phyloP scores from a whole-genome alignment of 352 stramenopile genomes.

The Phytophthora palmivora region DNA sequence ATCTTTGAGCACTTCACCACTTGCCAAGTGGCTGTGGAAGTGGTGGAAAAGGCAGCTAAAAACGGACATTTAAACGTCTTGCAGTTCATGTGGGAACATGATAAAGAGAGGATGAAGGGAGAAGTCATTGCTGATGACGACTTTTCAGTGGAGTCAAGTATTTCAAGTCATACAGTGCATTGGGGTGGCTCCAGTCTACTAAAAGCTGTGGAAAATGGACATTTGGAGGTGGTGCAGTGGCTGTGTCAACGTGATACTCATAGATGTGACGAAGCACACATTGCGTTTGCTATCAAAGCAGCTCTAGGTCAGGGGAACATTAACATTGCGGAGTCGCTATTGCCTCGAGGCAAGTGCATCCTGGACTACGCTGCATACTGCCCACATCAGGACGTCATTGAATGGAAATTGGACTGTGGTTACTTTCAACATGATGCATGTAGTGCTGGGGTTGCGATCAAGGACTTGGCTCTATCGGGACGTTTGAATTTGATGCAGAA shows the following conservation, averaged over 20 bases:
- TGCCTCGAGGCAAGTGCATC: constrained; percentile 21
- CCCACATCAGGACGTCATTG: constrained; percentile 19
- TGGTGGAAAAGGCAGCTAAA: constrained; percentile 16
- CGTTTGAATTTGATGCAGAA: constrained; percentile 26
- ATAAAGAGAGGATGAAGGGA: neutral
- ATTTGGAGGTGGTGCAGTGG: constrained; percentile 10
- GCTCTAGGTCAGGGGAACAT: constrained; percentile 6
- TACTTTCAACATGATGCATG: constrained; percentile 18
- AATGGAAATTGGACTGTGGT: constrained; percentile 21
- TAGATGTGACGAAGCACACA: constrained; percentile 5
- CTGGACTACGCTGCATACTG: constrained; percentile 23
- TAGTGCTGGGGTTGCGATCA: constrained; percentile 17
- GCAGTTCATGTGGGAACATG: constrained; percentile 14
- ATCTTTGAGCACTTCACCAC: constrained; percentile 16
- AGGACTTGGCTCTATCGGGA: constrained; percentile 14
- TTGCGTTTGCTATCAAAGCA: constrained; percentile 13
- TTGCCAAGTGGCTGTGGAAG: constrained; percentile 16
- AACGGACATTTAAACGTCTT: constrained; percentile 13
- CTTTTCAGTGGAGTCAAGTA: too few relatives aligned
- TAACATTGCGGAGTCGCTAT: constrained; percentile 11
- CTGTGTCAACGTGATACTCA: neutral
- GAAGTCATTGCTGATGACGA: too few relatives aligned
- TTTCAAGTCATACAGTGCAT: constrained; percentile 8
- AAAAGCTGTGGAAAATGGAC: constrained; percentile 19
- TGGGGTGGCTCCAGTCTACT: constrained; percentile 22